Evolutionary conservation across 1,284 basidiomycete species (phyloP), one percentile per base, ranked within the genome.

Genomic region (Heterobasidion irregulare): DNA sequence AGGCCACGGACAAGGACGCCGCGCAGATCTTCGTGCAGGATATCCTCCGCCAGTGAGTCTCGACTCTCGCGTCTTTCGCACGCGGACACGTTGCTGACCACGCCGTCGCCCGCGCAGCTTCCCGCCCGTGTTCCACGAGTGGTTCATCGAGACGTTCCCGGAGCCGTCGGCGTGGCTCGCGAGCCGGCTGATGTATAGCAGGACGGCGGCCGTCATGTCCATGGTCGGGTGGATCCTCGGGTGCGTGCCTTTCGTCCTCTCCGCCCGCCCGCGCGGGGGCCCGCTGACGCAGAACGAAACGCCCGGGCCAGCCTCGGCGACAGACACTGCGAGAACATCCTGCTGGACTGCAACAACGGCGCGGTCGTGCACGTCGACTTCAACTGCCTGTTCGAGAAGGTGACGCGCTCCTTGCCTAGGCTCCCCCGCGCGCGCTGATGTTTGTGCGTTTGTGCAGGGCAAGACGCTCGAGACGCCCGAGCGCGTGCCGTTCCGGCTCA

Each of bases 221-320:
- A 99, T 99, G 89, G 93, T 99, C 32, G 97, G 97, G 18, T 97
- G 92, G 63, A 96, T 99, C 38, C 76, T 99, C 8, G 97, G 96
- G 92, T 95, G 59, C 58, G 83, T 68, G n/a, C 35, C n/a, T 48
- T 8, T 53, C 54, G 38, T 10, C 43, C 6, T 45, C 7, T 19
- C 32, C 10, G 33, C 15, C 44, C n/a, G 13, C 35, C 9, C 38
- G 38, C 12, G 18, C 18, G 18, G 18, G 18, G 18, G 4, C 13
- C 26, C 8, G 2, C 16, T 19, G 13, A 46, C 15, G 44, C 36
- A 35, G 8, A 12, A 16, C 19, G 53, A 18, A 53, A 33, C 32
- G 36, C 16, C 53, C 56, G 34, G 52, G 18, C 47, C n/a, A 96
- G 94, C 10, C 77, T 99, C n/a, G 97, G 97, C 12, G 97, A 99